A percentile compares a stretch with the other conserved stretches of the same genome.
Conservation (phyloP, 768 basidiomycete genomes). For the Zangia roseola region DNA sequence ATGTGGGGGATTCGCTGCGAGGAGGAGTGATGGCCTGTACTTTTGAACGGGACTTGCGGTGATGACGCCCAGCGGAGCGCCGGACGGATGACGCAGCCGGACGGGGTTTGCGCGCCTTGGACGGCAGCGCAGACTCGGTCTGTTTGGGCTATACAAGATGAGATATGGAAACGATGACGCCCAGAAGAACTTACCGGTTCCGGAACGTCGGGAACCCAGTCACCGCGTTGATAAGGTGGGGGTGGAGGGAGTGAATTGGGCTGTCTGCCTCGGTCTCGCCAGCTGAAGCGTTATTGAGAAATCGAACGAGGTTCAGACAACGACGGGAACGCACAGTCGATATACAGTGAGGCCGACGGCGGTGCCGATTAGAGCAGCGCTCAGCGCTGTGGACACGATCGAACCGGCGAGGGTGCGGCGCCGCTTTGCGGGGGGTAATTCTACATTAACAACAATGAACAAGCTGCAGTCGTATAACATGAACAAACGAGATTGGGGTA, state of each 20-base stretch:
- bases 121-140: constrained; percentile 37
- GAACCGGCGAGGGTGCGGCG: constrained; percentile 80
- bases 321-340: constrained; percentile 60
- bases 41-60: constrained; percentile 33
- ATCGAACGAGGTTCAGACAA: background rate
- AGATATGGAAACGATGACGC: constrained; percentile 8
- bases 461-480: constrained; percentile 37
- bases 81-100: constrained; percentile 30
- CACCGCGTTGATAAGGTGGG: constrained; percentile 64
- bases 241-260: constrained; percentile 48
- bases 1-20: constrained; percentile 25
- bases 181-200: constrained; percentile 30
- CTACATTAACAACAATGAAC: constrained; percentile 57
- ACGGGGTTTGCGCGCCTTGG: constrained; percentile 39
- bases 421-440: constrained; percentile 73
- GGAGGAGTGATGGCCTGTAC: constrained; percentile 25
- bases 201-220: constrained; percentile 48
- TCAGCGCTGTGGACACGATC: constrained; percentile 80
- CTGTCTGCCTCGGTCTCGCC: constrained; percentile 74
- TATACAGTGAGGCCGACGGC: constrained; percentile 87
- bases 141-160: constrained; percentile 25
- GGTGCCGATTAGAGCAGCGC: constrained; percentile 81
- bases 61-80: constrained; percentile 36
- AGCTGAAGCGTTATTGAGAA: constrained; percentile 41
- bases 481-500: constrained; percentile 19